Percentiles rank a stretch among this genome's conserved stretches.
Conservation (phyloP, 345 rosid species). For the Bruguiera gymnorhiza region DNA sequence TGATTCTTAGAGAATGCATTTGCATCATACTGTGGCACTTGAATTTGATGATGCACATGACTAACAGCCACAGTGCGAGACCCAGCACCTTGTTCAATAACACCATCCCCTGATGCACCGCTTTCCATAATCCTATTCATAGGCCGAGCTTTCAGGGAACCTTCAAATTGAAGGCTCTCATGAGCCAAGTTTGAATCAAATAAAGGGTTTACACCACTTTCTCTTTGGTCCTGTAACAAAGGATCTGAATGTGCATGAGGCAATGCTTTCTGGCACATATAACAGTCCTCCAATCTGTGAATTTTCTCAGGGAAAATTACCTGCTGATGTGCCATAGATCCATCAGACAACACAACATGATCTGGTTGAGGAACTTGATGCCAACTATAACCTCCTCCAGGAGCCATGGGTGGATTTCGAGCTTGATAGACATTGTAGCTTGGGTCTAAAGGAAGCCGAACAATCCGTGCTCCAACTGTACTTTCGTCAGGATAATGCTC, state of each 20-base stretch:
- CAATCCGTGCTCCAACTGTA: conserved; percentile 35
- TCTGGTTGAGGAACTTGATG: conserved; percentile 37
- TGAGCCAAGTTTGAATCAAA: conserved; percentile 31
- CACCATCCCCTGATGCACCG: conserved; percentile 37
- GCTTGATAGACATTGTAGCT: conserved; percentile 39
- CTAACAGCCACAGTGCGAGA: conserved; percentile 23
- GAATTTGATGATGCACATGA: conserved; percentile 36
- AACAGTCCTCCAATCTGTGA: conserved; percentile 47
- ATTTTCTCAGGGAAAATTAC: conserved; percentile 32
- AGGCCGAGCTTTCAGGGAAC: conserved; percentile 25
- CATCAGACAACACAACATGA: conserved; percentile 44
- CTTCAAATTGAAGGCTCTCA: conserved; percentile 49
- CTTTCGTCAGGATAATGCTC: conserved; percentile 42
- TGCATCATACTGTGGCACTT: conserved; percentile 27
- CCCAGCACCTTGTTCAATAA: conserved; percentile 36
- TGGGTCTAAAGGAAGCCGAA: conserved; percentile 53
- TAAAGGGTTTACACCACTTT: conserved; percentile 16
- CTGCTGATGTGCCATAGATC: conserved; percentile 38
- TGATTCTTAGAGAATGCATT: conserved; percentile 26
- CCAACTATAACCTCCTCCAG: conserved; percentile 59
- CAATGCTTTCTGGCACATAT: conserved; percentile 61
- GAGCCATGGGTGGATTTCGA: conserved; percentile 29
- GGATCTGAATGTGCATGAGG: conserved; percentile 73
- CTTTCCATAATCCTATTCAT: conserved; percentile 26
- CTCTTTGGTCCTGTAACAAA: conserved; percentile 37